phyloP scores from a whole-genome alignment of 345 rosid species.

The Gossypium anomalum region DNA sequence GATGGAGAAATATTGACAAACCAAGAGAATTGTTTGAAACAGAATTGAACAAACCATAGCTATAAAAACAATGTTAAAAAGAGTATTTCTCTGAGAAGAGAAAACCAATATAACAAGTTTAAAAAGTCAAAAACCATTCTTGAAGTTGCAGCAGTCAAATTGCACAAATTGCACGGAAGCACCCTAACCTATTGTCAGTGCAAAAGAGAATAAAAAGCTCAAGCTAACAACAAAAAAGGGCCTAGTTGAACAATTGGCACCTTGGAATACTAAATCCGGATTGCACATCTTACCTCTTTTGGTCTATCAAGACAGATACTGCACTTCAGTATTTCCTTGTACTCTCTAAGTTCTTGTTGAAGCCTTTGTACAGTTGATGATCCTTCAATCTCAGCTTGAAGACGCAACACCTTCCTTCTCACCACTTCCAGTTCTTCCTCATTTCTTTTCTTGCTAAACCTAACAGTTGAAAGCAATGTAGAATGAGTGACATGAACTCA shows the following conservation, averaged over 20 bases:
- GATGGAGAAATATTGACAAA: neutral
- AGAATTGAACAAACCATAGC: neutral
- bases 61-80: no score
- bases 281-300: conserved; percentile 64
- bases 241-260: neutral
- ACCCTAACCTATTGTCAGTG: no score
- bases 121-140: no score
- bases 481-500: neutral
- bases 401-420: conserved; percentile 57
- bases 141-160: no score
- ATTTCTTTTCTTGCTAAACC: conserved; percentile 71
- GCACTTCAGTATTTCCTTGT: conserved; percentile 88
- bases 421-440: conserved; percentile 71
- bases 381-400: conserved; percentile 60
- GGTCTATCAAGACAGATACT: conserved; percentile 77
- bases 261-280: neutral
- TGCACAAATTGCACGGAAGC: no score
- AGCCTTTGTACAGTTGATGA: conserved; percentile 71
- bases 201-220: no score
- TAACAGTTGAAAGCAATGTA: conserved; percentile 21
- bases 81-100: no score
- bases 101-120: no score
- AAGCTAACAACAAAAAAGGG: neutral
- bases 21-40: neutral
- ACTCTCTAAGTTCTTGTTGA: conserved; percentile 71